A percentile compares a stretch with the other conserved stretches of the same genome.
Evolutionary conservation across 257 asterid species (phyloP).

Genomic region (Solanum peruvianum): DNA sequence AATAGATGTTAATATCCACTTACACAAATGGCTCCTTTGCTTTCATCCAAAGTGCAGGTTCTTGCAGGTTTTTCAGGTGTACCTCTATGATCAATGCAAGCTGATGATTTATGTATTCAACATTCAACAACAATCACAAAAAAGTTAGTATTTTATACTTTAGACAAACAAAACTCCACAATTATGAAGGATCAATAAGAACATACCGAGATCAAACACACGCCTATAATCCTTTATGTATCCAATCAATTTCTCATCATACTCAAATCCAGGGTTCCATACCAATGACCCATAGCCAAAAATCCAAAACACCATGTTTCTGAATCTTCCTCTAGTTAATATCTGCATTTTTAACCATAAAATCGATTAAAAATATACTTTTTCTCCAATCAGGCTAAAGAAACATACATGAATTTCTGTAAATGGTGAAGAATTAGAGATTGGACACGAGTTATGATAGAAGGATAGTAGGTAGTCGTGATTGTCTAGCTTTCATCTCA

Average conservation of each 20-base stretch:
- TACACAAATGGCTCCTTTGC: slow-evolving; percentile 63
- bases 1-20: slow-evolving; percentile 10
- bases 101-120: slow-evolving; percentile 18
- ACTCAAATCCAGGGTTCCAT: slow-evolving; percentile 93
- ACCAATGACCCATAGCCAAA: slow-evolving; percentile 90
- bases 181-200: background rate
- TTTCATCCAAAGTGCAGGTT: slow-evolving; percentile 85
- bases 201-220: slow-evolving; percentile 80
- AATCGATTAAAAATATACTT: background rate
- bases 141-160: too few relatives aligned
- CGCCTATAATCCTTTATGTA: slow-evolving; percentile 73
- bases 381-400: background rate
- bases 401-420: background rate
- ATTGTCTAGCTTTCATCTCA: background rate
- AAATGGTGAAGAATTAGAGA: background rate
- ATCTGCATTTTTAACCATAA: background rate
- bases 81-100: slow-evolving; percentile 94
- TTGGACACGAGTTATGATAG: background rate
- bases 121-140: background rate
- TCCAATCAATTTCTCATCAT: slow-evolving; percentile 73
- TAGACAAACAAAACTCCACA: background rate
- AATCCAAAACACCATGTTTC: slow-evolving; percentile 75
- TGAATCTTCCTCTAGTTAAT: background rate
- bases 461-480: background rate
- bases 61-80: slow-evolving; percentile 93